These are phyloP conservation scores for Ciborinia camelliae DNA, from an alignment of 2,329 filamentous ascomycete species.

Conservation along the genomic window DNA sequence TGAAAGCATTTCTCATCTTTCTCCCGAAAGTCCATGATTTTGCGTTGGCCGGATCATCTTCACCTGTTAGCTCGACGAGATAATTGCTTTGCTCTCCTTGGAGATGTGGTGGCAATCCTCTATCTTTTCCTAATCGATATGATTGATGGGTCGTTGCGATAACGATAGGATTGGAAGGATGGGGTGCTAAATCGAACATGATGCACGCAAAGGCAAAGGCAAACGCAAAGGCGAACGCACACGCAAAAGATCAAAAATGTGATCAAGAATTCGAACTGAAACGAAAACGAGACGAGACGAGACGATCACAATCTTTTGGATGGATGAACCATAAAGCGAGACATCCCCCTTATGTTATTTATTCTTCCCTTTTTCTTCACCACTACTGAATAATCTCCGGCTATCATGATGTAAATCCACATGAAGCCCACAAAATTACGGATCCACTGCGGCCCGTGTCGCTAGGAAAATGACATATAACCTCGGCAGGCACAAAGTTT, in stretches of 20 bases:
- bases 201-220: not conserved
- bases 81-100: constrained; percentile 16
- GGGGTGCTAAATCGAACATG: constrained; percentile 19
- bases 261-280: not conserved
- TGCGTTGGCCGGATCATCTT: constrained; percentile 21
- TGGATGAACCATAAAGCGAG: constrained; percentile 3
- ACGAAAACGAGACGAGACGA: constrained; percentile 8
- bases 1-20: constrained; percentile 20
- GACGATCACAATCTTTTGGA: constrained; percentile 10
- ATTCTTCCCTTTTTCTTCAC: not conserved
- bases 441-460: not conserved
- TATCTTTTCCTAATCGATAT: constrained; percentile 16
- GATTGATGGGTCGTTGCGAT: constrained; percentile 17
- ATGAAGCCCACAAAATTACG: not conserved
- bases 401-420: not conserved
- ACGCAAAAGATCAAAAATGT: not conserved
- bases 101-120: constrained; percentile 17
- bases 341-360: constrained; percentile 4
- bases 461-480: not conserved
- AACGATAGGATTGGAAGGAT: constrained; percentile 9
- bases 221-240: no score
- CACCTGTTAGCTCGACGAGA: constrained; percentile 19
- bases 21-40: constrained; percentile 20
- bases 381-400: constrained; percentile 6
- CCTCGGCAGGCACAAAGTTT: not conserved